Percentiles rank a stretch among this genome's conserved stretches.
Evolutionary conservation across 441 rosid species (phyloP).

Genomic region (Pelargonium australe): DNA sequence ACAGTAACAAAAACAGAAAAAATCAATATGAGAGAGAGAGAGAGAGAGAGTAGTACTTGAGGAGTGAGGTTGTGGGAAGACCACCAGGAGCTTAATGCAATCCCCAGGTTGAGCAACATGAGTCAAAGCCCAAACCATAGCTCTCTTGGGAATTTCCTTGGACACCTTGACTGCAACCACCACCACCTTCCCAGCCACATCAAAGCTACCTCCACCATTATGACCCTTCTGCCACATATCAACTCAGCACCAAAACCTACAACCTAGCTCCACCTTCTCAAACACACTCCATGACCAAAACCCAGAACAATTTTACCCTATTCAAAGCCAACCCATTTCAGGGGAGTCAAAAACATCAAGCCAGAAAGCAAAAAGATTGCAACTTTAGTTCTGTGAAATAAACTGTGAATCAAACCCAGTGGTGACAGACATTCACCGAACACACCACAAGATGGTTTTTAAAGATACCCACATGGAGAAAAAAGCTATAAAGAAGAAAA

Average conservation of each 20-base stretch:
- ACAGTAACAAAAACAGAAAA: too few relatives aligned
- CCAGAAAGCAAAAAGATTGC: not conserved
- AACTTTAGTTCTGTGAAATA: not conserved
- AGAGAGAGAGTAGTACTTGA: constrained; percentile 36
- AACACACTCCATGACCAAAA: constrained; percentile 1
- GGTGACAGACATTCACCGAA: not conserved
- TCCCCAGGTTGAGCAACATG: constrained; percentile 97
- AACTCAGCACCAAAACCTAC: constrained; percentile 26
- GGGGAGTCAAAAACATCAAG: not conserved
- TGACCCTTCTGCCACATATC: constrained; percentile 47
- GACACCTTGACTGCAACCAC: constrained; percentile 95
- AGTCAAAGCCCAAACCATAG: constrained; percentile 93
- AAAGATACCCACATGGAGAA: not conserved
- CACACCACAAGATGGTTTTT: not conserved
- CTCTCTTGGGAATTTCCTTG: constrained; percentile 87
- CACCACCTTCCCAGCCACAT: constrained; percentile 68
- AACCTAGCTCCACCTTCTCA: constrained; percentile 25
- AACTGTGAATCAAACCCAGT: not conserved
- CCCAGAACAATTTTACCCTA: not conserved
- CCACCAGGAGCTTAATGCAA: constrained; percentile 84
- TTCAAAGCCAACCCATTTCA: not conserved
- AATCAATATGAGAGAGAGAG: not conserved
- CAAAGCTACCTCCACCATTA: constrained; percentile 22
- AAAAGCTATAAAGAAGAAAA: not conserved
- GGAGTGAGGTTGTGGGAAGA: constrained; percentile 59